Evolutionary conservation across 805 yeast species (phyloP), one percentile per base, ranked within the genome.

Genomic region (Candida tibetensis): DNA sequence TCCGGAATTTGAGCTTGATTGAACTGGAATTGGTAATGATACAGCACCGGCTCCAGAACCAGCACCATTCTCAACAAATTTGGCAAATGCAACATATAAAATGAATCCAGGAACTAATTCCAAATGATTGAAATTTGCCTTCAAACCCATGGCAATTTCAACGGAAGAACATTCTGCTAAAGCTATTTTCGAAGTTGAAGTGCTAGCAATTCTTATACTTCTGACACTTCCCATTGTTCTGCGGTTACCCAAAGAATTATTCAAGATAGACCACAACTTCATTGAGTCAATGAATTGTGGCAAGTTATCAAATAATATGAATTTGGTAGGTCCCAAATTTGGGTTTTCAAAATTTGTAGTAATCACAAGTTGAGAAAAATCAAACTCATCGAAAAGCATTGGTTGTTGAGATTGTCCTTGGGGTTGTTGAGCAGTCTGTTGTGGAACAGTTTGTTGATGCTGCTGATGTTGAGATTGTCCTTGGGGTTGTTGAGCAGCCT

Each of bases 61-160:
- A 10, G 16, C 34, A 9, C 28, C 17, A 50, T 56, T 27, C 64
- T 74, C 49, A 60, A 51, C 39, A 22, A 88, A 76, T 52, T 83
- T 85, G 3, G 96, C 97, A 71, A 88, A 93, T 0, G 90, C 86
- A 27, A 88, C 86, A 28, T 78, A 68, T 56, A 93, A 78, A 13
- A 83, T 78, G 17, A 77, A 71, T 3, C 95, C 95, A 2, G 91
- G 86, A 44, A 81, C 76, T 28, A 91, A 70, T 53, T 91, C 96
- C 47, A 82, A 80, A 46, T 89, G 95, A 53, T 85, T 87, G 53
- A 90, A 74, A 34, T 72, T 77, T 12, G 86, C 84, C 53, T 82
- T 81, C 36, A 96, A 88, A 33, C 72, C 75, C 71, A 85, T 79
- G 6, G 99, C 95, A 22, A 79, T 67, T 36, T 87, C 95, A 4